These are phyloP conservation scores for Fomitopsis betulina DNA, from an alignment of 1,284 basidiomycete species.

Conservation along the genomic window DNA sequence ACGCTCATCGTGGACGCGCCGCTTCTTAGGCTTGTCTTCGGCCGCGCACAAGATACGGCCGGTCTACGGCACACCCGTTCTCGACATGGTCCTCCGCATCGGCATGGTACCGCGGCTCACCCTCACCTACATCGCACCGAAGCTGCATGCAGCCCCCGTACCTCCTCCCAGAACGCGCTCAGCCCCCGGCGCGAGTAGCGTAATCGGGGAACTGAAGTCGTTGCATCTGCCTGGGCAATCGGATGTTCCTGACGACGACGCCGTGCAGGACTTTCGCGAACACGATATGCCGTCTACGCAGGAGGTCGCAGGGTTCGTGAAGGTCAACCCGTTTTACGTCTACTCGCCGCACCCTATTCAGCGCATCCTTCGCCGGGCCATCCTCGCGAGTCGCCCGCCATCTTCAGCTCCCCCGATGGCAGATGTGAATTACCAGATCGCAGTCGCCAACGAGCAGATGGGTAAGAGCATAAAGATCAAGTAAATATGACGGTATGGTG, in stretches of 20 bases:
- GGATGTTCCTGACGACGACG: neutral
- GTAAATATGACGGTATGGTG: too few species aligned
- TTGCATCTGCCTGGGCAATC: neutral
- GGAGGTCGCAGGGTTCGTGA: neutral
- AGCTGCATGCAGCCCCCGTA: neutral
- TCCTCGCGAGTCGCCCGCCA: conserved; percentile 9
- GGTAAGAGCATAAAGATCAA: neutral
- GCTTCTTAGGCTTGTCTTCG: conserved; percentile 23
- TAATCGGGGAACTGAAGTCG: too few species aligned
- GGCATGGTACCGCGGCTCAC: conserved; percentile 11
- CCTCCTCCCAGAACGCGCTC: neutral
- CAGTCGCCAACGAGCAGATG: conserved; percentile 12
- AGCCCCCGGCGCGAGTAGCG: neutral
- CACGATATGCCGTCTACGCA: conserved; percentile 13
- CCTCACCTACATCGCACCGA: conserved; percentile 12
- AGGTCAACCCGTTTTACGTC: conserved; percentile 1
- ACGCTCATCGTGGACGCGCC: conserved; percentile 21
- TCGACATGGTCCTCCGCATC: conserved; percentile 12
- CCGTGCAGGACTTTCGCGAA: neutral
- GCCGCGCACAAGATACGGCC: conserved; percentile 1
- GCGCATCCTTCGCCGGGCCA: conserved; percentile 22
- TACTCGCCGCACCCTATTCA: conserved; percentile 20
- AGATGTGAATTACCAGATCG: conserved; percentile 8
- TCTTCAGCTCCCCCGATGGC: neutral
- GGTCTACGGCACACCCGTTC: conserved; percentile 7